Conservation (phyloP, 257 asterid genomes). For the Solanum rostratum region DNA sequence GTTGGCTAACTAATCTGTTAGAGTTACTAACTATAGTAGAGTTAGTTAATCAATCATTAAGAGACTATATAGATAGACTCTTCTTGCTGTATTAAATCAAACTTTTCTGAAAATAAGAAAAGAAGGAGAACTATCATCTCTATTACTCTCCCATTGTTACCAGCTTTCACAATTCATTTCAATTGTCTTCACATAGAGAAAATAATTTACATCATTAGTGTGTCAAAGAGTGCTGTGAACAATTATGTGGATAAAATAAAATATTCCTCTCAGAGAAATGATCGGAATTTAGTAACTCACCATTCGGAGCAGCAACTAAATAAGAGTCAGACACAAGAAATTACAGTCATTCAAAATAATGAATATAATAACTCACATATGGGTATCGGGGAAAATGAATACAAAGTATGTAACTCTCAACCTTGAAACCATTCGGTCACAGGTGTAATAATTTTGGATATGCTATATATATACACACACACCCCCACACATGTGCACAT, state of each 20-base stretch:
- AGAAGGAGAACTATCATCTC: too few species aligned
- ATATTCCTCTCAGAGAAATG: neutral
- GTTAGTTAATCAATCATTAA: too few species aligned
- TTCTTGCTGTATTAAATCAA: too few species aligned
- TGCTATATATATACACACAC: neutral
- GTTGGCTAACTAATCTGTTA: too few species aligned
- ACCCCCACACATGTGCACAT: too few species aligned
- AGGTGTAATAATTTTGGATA: neutral
- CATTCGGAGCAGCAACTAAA: neutral
- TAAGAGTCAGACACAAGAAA: neutral
- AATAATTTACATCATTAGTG: neutral
- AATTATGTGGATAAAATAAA: neutral
- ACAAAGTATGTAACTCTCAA: neutral
- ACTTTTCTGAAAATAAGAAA: too few species aligned
- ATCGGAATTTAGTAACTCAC: neutral
- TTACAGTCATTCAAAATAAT: neutral
- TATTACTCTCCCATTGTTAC: too few species aligned
- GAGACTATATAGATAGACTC: too few species aligned
- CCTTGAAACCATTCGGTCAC: neutral
- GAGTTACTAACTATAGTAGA: too few species aligned
- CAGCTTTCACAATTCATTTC: too few species aligned
- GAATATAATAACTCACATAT: neutral
- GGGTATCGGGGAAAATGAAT: neutral
- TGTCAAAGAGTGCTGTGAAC: neutral
- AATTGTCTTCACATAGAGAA: neutral